Evolutionary conservation across 108 stramenopile genomes (phyloP), one percentile per base, ranked within the genome.

Genomic region (Chaetoceros tenuissimus): DNA sequence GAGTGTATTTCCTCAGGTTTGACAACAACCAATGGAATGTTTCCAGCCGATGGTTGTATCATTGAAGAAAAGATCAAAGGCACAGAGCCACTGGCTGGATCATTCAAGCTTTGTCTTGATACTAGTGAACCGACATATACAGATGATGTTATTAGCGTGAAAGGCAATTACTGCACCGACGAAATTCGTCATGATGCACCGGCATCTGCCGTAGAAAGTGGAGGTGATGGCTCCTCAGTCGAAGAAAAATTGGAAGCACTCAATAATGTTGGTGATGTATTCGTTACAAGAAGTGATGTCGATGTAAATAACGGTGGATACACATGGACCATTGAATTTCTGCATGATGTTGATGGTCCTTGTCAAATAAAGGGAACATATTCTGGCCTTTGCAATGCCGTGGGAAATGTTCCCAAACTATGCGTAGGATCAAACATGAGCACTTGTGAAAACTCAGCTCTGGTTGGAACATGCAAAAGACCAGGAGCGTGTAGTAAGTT

Each of bases 231-330:
- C 10, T 74, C 74, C 18, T 82, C 80, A 45, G 43, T 94, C 31
- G 87, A 94, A 60, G 89, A 90, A 60, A 81, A 82, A 24, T 67
- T 94, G 13, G 87, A 92, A 66, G 62, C 53, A 3, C 71, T 91
- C 47, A 54, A 67, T 8, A 91, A 91, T 55, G 50, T 94, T 29
- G 93, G 93, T 3, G 88, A 92, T 62, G 76, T 94, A 1, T 61
- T 44, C 18, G 93, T 94, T 2, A 80, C 68, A 7, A 68, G 93
- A 26, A 69, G 65, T 34, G 75, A 44, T 7, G 79, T 80, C 24
- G 82, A 90, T 57, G 45, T 68, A 34, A 61, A 74, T n/a, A 86
- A 85, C 51, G 89, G 89, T 48, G 89, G 86, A 26, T 88, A 86
- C 57, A 72, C 81, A 8, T 83, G 82, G 82, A 78, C 59, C 28